phyloP scores from a whole-genome alignment of 1,284 basidiomycete species.

The Microbotryum silenes-acaulis region DNA sequence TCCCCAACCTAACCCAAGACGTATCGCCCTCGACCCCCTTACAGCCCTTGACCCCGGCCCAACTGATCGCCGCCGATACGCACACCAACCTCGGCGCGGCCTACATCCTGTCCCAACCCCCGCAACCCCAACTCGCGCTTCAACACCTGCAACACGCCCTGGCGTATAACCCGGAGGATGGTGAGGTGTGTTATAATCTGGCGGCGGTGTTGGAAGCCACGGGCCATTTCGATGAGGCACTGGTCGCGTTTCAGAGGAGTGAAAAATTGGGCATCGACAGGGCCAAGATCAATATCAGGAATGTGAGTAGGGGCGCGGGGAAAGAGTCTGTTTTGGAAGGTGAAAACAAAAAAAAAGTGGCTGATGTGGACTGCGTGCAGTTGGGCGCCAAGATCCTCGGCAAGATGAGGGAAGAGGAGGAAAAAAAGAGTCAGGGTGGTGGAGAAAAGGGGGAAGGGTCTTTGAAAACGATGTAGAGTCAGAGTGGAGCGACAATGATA shows the following conservation, averaged over 20 bases:
- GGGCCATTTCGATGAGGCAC: slow-evolving; percentile 25
- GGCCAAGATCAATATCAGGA: slow-evolving; percentile 24
- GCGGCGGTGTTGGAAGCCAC: slow-evolving; percentile 29
- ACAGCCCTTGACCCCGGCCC: slow-evolving; percentile 20
- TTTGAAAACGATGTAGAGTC: no score
- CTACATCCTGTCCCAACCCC: slow-evolving; percentile 27
- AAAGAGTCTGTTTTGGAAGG: no score
- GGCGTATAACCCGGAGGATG: slow-evolving; percentile 30
- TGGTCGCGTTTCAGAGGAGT: slow-evolving; percentile 27
- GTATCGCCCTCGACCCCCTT: slow-evolving; percentile 8
- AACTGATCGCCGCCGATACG: slow-evolving; percentile 26
- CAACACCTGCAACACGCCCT: slow-evolving; percentile 30
- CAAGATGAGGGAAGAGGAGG: slow-evolving; percentile 23
- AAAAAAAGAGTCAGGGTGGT: slow-evolving; percentile 3
- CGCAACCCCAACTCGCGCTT: slow-evolving; percentile 24
- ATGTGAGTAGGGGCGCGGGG: slow-evolving; percentile 10
- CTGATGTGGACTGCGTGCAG: slow-evolving; percentile 2
- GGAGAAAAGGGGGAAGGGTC: no score
- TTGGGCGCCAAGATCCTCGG: slow-evolving; percentile 26
- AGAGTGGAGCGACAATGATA: no score
- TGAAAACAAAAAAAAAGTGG: not conserved
- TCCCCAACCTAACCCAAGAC: slow-evolving; percentile 2
- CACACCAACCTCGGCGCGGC: slow-evolving; percentile 32
- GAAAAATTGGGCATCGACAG: slow-evolving; percentile 22
- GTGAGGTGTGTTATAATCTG: slow-evolving; percentile 30